Evolutionary conservation across 2,329 filamentous ascomycete species (phyloP), one percentile per base, ranked within the genome.

Genomic region (Aspergillus quadrilineatus): DNA sequence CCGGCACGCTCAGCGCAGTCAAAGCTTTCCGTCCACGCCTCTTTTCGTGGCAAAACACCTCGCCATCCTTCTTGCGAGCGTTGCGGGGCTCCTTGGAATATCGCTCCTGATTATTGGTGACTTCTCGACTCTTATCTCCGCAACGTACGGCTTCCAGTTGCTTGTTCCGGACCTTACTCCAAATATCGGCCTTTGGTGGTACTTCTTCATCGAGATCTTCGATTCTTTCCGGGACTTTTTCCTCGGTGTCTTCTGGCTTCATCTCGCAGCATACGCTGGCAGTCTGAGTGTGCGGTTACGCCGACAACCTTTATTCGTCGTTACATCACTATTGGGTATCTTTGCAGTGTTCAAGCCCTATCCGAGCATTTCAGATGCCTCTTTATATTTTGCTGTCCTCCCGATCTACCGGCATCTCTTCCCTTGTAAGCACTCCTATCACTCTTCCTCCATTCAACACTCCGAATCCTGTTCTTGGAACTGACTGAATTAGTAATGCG

Each of bases 171-270:
- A 99, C 70, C 81, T 99, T 41, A 95, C 93, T 0, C 94, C 94
- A 10, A 99, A 97, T 63, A 89, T 95, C 30, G 94, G 94, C 1
- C 81, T 99, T 1, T 99, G 94, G 94, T 99, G 94, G 94, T 99
- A 99, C 76, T 99, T 99, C 77, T 97, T 99, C 71, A 96, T 95
- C 64, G 93, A 99, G 72, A 99, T 99, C 86, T 99, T 99, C 72
- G 94, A 99, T 76, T 93, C 92, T 1, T 99, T 99, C 82, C 85
- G 94, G 39, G 88, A 89, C 65, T 99, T 99, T 80, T 99, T 97
- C 81, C 84, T 99, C 3, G 94, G 90, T 53, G 92, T 99, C 48
- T 99, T 99, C 78, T 97, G 95, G 92, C 83, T 99, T 59, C 94
- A 99, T 71, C 85, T 97, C 56, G 86, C 89, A 0, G 89, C 89